Evolutionary conservation across 2,329 filamentous ascomycete species (phyloP).

Genomic region (Penicillium sumatraense): DNA sequence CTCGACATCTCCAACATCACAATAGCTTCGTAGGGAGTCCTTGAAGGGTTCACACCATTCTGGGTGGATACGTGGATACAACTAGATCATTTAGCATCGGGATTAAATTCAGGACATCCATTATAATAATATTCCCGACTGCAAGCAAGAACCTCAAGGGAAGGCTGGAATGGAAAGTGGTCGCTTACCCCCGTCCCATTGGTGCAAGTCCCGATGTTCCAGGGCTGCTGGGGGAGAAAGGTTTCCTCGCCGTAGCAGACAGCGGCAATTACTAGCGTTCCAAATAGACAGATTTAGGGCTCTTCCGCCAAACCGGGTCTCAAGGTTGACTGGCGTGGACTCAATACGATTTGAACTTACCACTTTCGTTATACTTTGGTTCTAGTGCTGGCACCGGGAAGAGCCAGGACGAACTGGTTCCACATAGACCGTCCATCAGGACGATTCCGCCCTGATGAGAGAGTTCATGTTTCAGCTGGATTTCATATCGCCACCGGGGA

Average conservation of each 20-base stretch:
- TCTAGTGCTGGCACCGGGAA: slow-evolving; percentile 14
- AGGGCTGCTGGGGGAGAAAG: slow-evolving; percentile 18
- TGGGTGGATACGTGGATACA: slow-evolving; percentile 22
- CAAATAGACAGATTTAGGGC: not conserved
- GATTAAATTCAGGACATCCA: not conserved
- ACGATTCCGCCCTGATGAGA: slow-evolving; percentile 22
- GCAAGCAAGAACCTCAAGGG: not conserved
- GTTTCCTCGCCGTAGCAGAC: slow-evolving; percentile 27
- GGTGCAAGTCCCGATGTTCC: slow-evolving; percentile 23
- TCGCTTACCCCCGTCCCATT: slow-evolving; percentile 24
- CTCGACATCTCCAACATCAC: slow-evolving; percentile 14
- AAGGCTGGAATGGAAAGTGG: not conserved
- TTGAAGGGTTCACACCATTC: slow-evolving; percentile 17
- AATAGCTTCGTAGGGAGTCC: slow-evolving; percentile 14
- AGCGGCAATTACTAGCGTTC: slow-evolving; percentile 21
- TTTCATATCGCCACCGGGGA: not conserved
- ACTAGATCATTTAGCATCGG: slow-evolving; percentile 2
- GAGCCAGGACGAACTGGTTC: slow-evolving; percentile 26
- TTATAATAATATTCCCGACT: not conserved
- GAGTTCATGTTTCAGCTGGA: slow-evolving; percentile 2
- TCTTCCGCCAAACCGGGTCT: not conserved
- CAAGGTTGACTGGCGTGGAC: not conserved
- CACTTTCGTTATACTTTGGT: slow-evolving; percentile 17
- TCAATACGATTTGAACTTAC: slow-evolving; percentile 7
- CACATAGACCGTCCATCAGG: slow-evolving; percentile 30